phyloP scores from a whole-genome alignment of 495 filamentous ascomycete species.

The Aspergillus sparsus region DNA sequence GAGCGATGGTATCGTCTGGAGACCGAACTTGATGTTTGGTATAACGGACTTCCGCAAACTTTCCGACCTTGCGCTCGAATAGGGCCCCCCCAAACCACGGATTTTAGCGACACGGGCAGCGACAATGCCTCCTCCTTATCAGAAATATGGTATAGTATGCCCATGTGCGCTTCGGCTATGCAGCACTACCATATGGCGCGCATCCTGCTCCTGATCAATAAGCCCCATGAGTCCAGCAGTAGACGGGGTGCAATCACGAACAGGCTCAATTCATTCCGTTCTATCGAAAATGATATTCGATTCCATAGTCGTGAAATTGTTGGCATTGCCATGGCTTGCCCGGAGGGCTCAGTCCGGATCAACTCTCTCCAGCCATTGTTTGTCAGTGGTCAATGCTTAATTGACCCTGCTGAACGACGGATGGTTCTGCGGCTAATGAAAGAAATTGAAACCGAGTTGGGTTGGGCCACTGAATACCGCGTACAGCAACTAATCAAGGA shows the following conservation, averaged over 20 bases:
- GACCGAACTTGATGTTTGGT: slow-evolving; percentile 60
- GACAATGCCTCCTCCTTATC: slow-evolving; percentile 46
- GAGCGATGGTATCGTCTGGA: slow-evolving; percentile 58
- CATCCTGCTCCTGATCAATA: slow-evolving; percentile 62
- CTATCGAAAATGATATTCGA: slow-evolving; percentile 54
- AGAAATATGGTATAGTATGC: slow-evolving; percentile 63
- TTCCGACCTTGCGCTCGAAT: slow-evolving; percentile 56
- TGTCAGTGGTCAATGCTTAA: slow-evolving; percentile 61
- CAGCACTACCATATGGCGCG: slow-evolving; percentile 67
- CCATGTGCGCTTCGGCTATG: slow-evolving; percentile 65
- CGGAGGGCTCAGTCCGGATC: slow-evolving; percentile 57
- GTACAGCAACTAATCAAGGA: slow-evolving; percentile 56
- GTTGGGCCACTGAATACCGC: slow-evolving; percentile 66
- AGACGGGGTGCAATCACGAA: slow-evolving; percentile 51
- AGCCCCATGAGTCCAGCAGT: slow-evolving; percentile 58
- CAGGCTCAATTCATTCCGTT: slow-evolving; percentile 54
- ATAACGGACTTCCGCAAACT: slow-evolving; percentile 56
- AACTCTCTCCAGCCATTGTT: slow-evolving; percentile 63
- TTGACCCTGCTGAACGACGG: slow-evolving; percentile 49
- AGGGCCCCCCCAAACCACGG: slow-evolving; percentile 24
- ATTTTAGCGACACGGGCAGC: slow-evolving; percentile 23
- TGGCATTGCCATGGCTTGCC: slow-evolving; percentile 55
- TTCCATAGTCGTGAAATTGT: slow-evolving; percentile 61
- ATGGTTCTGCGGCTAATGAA: slow-evolving; percentile 54
- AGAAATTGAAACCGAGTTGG: slow-evolving; percentile 59